These are phyloP conservation scores for Nothophaeocryptopus gaeumannii DNA, from an alignment of 2,329 filamentous ascomycete genomes.

Conservation along the genomic window DNA sequence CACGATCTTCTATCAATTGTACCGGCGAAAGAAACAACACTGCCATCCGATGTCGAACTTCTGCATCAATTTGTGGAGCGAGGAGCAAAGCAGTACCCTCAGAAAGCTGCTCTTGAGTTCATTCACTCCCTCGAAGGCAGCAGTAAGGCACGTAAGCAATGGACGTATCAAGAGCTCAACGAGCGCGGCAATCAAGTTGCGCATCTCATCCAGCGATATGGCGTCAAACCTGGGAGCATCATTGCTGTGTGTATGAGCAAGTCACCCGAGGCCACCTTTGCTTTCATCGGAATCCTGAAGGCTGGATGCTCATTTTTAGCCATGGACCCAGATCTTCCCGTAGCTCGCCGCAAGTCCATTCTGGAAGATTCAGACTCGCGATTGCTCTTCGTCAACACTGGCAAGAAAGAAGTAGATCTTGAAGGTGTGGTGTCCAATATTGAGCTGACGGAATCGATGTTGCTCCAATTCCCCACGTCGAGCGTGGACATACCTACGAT, in stretches of 20 bases:
- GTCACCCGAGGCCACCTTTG: conserved; percentile 77
- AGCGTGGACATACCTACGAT: conserved; percentile 36
- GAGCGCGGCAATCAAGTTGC: conserved; percentile 69
- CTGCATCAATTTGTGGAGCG: conserved; percentile 77
- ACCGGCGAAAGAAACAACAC: conserved; percentile 56
- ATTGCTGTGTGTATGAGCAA: conserved; percentile 81
- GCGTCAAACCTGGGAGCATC: conserved; percentile 56
- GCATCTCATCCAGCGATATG: conserved; percentile 55
- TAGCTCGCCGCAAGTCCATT: conserved; percentile 73
- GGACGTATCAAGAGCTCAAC: conserved; percentile 75
- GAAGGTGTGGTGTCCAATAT: conserved; percentile 10
- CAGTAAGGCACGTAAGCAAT: conserved; percentile 51
- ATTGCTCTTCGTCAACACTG: conserved; percentile 43
- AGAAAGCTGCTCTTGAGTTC: conserved; percentile 72
- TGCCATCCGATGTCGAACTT: conserved; percentile 59
- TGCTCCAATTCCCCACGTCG: conserved; percentile 28
- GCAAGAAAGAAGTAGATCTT: conserved; percentile 14
- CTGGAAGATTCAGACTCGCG: conserved; percentile 66
- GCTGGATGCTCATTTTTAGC: conserved; percentile 78
- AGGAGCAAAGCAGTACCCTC: conserved; percentile 55
- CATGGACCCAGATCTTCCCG: conserved; percentile 71
- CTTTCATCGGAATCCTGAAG: conserved; percentile 78
- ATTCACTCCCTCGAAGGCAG: conserved; percentile 45
- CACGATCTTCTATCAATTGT: conserved; percentile 53
- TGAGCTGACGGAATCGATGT: conserved; percentile 16